Evolutionary conservation across 495 filamentous ascomycete species (phyloP).

Genomic region (Hypoxylon crocopeplum): DNA sequence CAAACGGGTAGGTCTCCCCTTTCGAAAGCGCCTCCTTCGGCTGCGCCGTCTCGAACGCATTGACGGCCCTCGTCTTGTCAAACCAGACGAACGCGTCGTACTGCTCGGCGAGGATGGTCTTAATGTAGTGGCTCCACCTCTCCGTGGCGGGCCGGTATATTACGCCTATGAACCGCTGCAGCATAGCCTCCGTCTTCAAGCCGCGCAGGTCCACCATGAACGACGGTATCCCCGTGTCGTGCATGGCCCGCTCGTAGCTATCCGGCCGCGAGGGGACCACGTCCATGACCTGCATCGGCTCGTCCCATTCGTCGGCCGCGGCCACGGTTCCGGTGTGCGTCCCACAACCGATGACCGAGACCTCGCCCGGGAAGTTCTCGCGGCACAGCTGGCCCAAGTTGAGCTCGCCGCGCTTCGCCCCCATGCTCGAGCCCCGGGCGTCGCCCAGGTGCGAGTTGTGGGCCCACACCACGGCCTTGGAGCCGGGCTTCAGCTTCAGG

Average conservation of each 20-base stretch:
- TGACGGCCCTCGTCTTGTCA: conserved; percentile 56
- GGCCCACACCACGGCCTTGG: conserved; percentile 63
- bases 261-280: conserved; percentile 37
- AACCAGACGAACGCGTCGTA: conserved; percentile 64
- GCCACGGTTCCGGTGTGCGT: conserved; percentile 63
- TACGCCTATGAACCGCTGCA: conserved; percentile 62
- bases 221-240: conserved; percentile 39
- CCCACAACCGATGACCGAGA: conserved; percentile 60
- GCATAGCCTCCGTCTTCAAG: conserved; percentile 45
- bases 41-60: conserved; percentile 55
- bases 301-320: conserved; percentile 59
- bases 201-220: conserved; percentile 44
- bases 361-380: conserved; percentile 51
- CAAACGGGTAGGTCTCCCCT: conserved; percentile 63
- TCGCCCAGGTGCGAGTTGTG: conserved; percentile 64
- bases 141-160: conserved; percentile 62
- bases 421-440: conserved; percentile 59
- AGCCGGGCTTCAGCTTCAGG: conserved; percentile 43
- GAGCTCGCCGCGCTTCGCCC: conserved; percentile 52
- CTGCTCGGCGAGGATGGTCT: conserved; percentile 56
- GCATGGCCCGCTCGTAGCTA: conserved; percentile 47
- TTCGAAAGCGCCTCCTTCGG: conserved; percentile 52
- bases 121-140: conserved; percentile 57
- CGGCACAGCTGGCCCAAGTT: conserved; percentile 63
- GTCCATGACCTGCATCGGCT: conserved; percentile 26